These are phyloP conservation scores for Olyra latifolia DNA, from an alignment of 176 grass and related monocot genomes.

Conservation along the genomic window DNA sequence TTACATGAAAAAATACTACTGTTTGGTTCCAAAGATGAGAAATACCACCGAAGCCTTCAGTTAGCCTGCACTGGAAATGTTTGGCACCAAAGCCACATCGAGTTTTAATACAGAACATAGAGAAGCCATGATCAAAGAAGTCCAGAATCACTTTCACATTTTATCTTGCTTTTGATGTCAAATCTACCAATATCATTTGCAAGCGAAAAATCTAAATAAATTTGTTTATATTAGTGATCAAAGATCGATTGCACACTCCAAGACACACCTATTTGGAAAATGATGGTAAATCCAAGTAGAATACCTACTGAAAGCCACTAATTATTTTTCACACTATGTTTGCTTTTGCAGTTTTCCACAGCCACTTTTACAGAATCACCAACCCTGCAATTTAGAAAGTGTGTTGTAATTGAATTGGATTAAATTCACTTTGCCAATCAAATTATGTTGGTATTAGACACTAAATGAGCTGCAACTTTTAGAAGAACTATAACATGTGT, in stretches of 20 bases:
- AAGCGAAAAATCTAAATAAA: background rate
- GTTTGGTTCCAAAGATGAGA: background rate
- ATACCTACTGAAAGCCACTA: background rate
- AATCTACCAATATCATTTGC: background rate
- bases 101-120: background rate
- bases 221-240: background rate
- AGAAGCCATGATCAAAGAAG: background rate
- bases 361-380: background rate
- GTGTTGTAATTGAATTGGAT: background rate
- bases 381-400: background rate
- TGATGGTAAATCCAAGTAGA: background rate
- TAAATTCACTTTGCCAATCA: background rate
- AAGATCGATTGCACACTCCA: background rate
- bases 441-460: background rate
- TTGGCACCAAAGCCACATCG: background rate
- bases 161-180: background rate
- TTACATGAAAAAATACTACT: background rate
- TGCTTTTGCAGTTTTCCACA: background rate
- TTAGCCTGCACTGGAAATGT: constrained; percentile 2
- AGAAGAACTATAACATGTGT: background rate
- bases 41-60: background rate
- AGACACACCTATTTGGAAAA: background rate
- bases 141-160: background rate
- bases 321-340: background rate
- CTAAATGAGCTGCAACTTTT: background rate